Evolutionary conservation across 2,329 filamentous ascomycete genomes (phyloP).

Genomic region (Arthrobotrys megalospora): DNA sequence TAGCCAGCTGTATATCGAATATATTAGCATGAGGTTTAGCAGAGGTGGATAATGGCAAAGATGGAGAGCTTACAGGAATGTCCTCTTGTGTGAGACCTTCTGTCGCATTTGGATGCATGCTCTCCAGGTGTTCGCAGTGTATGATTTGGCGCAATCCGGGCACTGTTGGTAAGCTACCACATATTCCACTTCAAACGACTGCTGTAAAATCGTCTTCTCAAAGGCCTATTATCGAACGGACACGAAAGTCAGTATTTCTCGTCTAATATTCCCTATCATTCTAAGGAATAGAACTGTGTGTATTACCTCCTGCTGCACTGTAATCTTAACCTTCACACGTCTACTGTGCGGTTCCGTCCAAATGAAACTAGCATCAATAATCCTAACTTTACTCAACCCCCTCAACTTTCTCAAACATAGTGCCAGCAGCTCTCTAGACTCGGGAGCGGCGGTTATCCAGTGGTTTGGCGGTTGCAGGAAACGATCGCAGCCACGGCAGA

Average conservation of each 20-base stretch:
- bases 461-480: conserved; percentile 89
- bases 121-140: conserved; percentile 95
- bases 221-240: conserved; percentile 70
- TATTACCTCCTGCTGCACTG: conserved; percentile 77
- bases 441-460: conserved; percentile 87
- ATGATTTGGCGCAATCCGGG: conserved; percentile 93
- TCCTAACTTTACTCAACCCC: conserved; percentile 88
- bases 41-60: neutral
- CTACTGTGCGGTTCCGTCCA: conserved; percentile 98
- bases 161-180: conserved; percentile 93
- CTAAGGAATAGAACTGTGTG: neutral
- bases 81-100: conserved; percentile 95
- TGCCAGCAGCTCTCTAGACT: conserved; percentile 92
- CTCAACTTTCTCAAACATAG: conserved; percentile 90
- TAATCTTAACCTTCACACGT: conserved; percentile 93
- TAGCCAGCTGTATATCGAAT: conserved; percentile 69
- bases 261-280: neutral
- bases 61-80: conserved; percentile 74
- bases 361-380: conserved; percentile 95
- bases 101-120: conserved; percentile 95
- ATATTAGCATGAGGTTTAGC: conserved; percentile 2
- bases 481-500: conserved; percentile 93
- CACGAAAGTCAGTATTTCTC: neutral
- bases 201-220: conserved; percentile 82
- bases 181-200: conserved; percentile 95